These are phyloP conservation scores for Neocucurbitaria cava DNA, from an alignment of 2,329 filamentous ascomycete species.

Conservation along the genomic window DNA sequence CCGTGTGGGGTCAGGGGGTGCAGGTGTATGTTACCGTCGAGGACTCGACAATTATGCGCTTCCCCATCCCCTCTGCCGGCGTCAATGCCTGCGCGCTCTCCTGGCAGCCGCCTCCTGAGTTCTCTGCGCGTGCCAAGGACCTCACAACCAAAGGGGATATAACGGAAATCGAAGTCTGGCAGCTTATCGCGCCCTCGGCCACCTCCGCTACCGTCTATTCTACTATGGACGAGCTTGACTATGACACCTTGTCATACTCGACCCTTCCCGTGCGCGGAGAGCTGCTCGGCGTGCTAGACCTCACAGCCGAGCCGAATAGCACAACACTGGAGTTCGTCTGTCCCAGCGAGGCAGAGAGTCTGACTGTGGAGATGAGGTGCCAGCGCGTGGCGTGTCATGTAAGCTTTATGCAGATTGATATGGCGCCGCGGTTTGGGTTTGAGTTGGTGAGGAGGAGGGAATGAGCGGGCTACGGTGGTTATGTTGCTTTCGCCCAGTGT, in stretches of 20 bases:
- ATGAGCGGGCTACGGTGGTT: not conserved
- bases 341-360: constrained; percentile 6
- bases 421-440: constrained; percentile 10
- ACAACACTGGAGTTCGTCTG: constrained; percentile 10
- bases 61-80: constrained; percentile 1
- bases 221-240: constrained; percentile 8
- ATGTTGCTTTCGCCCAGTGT: not conserved
- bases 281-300: constrained; percentile 11
- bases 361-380: constrained; percentile 9
- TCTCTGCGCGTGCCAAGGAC: constrained; percentile 5
- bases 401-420: constrained; percentile 13
- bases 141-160: constrained; percentile 9
- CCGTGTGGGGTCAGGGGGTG: constrained; percentile 12
- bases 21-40: constrained; percentile 13
- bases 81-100: constrained; percentile 4
- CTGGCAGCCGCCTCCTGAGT: constrained; percentile 9
- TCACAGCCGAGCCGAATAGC: constrained; percentile 7
- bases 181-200: constrained; percentile 6
- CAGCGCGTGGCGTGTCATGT: not conserved
- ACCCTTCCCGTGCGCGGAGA: constrained; percentile 7
- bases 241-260: constrained; percentile 9
- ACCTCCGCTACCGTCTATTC: not conserved
- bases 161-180: constrained; percentile 10
- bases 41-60: constrained; percentile 8
- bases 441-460: constrained; percentile 9